phyloP scores from a whole-genome alignment of 805 yeast species.

The Saturnispora zaruensis region DNA sequence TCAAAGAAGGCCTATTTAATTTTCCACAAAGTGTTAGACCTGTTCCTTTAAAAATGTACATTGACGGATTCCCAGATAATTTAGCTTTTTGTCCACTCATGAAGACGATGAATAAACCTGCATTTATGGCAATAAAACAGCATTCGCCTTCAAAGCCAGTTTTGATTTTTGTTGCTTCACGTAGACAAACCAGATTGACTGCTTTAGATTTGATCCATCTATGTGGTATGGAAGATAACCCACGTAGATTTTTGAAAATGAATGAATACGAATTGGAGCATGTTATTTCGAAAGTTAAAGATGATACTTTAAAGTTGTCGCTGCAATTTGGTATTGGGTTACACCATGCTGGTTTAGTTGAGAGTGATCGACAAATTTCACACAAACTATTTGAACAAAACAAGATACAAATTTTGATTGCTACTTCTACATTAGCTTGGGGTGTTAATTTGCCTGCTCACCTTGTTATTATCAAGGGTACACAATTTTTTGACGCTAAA shows the following conservation, averaged over 20 bases:
- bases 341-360: conserved; percentile 78
- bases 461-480: conserved; percentile 69
- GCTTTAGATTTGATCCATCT: conserved; percentile 70
- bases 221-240: conserved; percentile 72
- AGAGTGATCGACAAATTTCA: conserved; percentile 59
- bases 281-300: conserved; percentile 52
- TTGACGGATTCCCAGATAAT: conserved; percentile 79
- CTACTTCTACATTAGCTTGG: conserved; percentile 83
- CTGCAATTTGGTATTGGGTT: conserved; percentile 74
- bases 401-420: conserved; percentile 63
- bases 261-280: conserved; percentile 51
- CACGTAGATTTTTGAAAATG: conserved; percentile 61
- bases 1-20: conserved; percentile 64
- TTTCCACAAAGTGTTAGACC: conserved; percentile 80
- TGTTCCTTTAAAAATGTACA: conserved; percentile 78
- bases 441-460: conserved; percentile 81
- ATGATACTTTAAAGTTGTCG: conserved; percentile 69
- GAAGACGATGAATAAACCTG: conserved; percentile 87
- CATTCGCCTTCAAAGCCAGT: conserved; percentile 85
- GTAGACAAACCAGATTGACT: conserved; percentile 75
- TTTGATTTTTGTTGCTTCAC: conserved; percentile 74
- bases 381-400: conserved; percentile 62
- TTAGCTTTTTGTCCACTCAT: conserved; percentile 74
- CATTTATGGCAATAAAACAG: conserved; percentile 84
- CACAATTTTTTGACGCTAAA: conserved; percentile 54